Evolutionary conservation across 306 rosid genomes (phyloP), one percentile per base, ranked within the genome.

Genomic region (Prunus armeniaca): DNA sequence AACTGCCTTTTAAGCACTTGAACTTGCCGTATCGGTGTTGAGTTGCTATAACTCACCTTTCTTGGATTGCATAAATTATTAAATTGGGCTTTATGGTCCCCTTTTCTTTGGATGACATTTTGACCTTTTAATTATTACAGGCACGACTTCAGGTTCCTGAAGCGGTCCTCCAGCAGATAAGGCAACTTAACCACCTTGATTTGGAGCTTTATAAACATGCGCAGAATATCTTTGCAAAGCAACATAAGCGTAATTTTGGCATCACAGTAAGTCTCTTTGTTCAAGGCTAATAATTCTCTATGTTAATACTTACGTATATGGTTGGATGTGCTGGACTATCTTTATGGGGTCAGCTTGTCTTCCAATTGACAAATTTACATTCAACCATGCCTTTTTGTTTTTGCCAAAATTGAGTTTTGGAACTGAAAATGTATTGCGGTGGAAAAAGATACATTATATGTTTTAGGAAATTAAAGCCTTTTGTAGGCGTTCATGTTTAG

Each of bases 161-260:
- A 73, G 82, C 28, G 64, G 84, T 92, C 80, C 90, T 91, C 70
- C 77, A 76, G 84, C 86, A 86, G 85, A 86, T 96, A 66, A 80
- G 80, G 65, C 84, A 86, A 57, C 90, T 91, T 79, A 96, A 96
- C 69, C 76, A 88, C 85, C 98, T 96, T 81, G 99, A 96, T 83
- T 17, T 96, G 73, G 93, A 96, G 79, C 96, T 96, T 57, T 92
- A 91, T 57, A 81, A 87, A 76, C 77, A 96, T 78, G 99, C 98
- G 0, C 85, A 86, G 71, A 70, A 71, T 66, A 81, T 92, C 76
- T 95, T 89, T 83, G 62, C 80, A 78, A 89, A 78, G 78, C 91
- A 85, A 74, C 97, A 86, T 58, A 82, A 66, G 79, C 80, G 52
- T 69, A 61, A 81, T 32, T 72, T 79, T 77, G 77, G 22, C 52